Percentiles rank a stretch among this genome's conserved stretches.
These are phyloP conservation scores for Orbilia brochopaga DNA, from an alignment of 2,329 filamentous ascomycete species.

Conservation along the genomic window DNA sequence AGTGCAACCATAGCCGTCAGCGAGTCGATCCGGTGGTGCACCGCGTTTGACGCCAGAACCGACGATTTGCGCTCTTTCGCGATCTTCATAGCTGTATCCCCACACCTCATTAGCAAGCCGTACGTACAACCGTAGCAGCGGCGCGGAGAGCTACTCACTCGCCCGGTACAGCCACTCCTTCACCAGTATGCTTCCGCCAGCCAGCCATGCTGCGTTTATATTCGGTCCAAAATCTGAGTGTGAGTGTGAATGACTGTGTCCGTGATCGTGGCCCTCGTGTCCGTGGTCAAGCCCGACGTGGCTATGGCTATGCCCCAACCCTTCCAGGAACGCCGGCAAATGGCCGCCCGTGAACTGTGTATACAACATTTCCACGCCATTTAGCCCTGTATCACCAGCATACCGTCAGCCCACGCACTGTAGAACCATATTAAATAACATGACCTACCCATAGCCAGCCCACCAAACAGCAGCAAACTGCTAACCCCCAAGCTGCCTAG, in stretches of 20 bases:
- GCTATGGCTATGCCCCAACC: slow-evolving; percentile 56
- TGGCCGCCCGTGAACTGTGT: slow-evolving; percentile 74
- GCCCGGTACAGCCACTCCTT: slow-evolving; percentile 98
- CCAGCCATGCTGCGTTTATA: slow-evolving; percentile 93
- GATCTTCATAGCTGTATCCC: slow-evolving; percentile 74
- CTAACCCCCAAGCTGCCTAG: slow-evolving; percentile 92
- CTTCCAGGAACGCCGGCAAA: slow-evolving; percentile 63
- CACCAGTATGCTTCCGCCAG: slow-evolving; percentile 82
- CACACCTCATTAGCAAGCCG: slow-evolving; percentile 38
- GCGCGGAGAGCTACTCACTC: slow-evolving; percentile 68
- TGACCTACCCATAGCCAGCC: slow-evolving; percentile 74
- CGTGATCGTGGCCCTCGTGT: slow-evolving; percentile 62
- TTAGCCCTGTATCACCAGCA: slow-evolving; percentile 13
- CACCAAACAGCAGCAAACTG: slow-evolving; percentile 84
- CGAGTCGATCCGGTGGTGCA: slow-evolving; percentile 95
- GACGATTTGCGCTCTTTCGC: slow-evolving; percentile 92
- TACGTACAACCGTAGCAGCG: slow-evolving; percentile 1
- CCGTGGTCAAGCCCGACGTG: slow-evolving; percentile 62
- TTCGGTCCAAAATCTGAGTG: slow-evolving; percentile 74
- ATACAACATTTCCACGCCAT: slow-evolving; percentile 62
- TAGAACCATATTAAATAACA: neutral
- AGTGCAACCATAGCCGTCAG: slow-evolving; percentile 93
- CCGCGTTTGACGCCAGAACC: slow-evolving; percentile 91
- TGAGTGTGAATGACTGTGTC: slow-evolving; percentile 71
- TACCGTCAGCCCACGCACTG: slow-evolving; percentile 9